A percentile compares a stretch with the other conserved stretches of the same genome.
phyloP scores from a whole-genome alignment of 768 basidiomycete species.

The Strobilomyces dryophilus region DNA sequence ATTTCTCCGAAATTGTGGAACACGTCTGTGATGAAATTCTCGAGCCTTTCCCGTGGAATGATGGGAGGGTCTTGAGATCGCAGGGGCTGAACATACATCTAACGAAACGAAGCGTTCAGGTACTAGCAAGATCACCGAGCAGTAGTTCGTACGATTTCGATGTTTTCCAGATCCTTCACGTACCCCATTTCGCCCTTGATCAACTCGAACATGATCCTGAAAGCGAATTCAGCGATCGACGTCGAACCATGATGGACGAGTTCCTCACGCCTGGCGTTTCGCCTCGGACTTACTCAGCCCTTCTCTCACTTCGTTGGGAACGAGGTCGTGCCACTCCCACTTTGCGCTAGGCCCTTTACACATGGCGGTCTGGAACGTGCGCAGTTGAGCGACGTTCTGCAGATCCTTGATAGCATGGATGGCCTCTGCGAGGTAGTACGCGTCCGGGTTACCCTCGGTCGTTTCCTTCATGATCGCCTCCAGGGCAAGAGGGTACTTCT shows the following conservation, averaged over 20 bases:
- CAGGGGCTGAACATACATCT: slow-evolving; percentile 84
- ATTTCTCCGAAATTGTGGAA: slow-evolving; percentile 87
- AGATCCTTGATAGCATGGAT: slow-evolving; percentile 80
- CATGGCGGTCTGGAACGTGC: slow-evolving; percentile 90
- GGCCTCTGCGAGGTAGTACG: slow-evolving; percentile 78
- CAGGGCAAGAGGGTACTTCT: slow-evolving; percentile 71
- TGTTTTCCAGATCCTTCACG: slow-evolving; percentile 86
- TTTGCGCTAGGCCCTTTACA: slow-evolving; percentile 74
- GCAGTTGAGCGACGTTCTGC: slow-evolving; percentile 74
- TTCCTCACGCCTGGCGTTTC: slow-evolving; percentile 78
- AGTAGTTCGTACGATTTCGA: slow-evolving; percentile 53
- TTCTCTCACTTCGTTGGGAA: slow-evolving; percentile 60
- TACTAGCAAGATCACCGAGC: slow-evolving; percentile 15
- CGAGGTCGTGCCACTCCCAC: slow-evolving; percentile 90
- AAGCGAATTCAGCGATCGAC: neutral
- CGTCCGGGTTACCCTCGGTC: slow-evolving; percentile 72
- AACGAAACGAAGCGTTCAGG: slow-evolving; percentile 6
- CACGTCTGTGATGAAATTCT: slow-evolving; percentile 78
- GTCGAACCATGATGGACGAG: neutral
- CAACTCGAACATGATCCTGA: slow-evolving; percentile 86
- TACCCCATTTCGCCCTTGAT: slow-evolving; percentile 97
- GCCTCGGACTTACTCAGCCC: slow-evolving; percentile 66
- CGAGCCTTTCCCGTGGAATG: slow-evolving; percentile 64
- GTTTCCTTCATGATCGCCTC: slow-evolving; percentile 88
- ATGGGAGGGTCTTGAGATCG: slow-evolving; percentile 72